Conservation (phyloP, 1,139 yeast genomes). For the Protomyces pachydermus region DNA sequence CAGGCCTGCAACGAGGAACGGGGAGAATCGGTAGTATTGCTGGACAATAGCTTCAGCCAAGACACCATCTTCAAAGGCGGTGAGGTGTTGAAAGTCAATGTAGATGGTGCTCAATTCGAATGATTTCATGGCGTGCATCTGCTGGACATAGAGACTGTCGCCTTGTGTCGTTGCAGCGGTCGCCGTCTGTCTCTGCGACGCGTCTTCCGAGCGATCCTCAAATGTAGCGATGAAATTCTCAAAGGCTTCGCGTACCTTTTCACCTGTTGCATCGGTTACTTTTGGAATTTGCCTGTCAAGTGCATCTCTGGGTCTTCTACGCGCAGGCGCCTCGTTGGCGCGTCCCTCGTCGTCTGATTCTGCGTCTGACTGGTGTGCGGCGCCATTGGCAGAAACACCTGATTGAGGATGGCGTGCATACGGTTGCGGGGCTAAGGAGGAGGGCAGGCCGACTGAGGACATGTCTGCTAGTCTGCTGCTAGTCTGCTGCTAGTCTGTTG, state of each 20-base stretch:
- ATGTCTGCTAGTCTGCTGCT: not conserved
- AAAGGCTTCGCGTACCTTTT: slow-evolving; percentile 85
- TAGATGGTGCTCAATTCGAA: slow-evolving; percentile 75
- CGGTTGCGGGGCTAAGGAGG: slow-evolving; percentile 19
- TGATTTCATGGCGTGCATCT: slow-evolving; percentile 72
- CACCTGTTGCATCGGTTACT: slow-evolving; percentile 88
- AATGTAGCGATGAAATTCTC: slow-evolving; percentile 70
- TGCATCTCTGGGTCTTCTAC: slow-evolving; percentile 30
- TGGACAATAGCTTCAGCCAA: slow-evolving; percentile 84
- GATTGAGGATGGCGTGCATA: slow-evolving; percentile 17
- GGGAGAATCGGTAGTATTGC: slow-evolving; percentile 87
- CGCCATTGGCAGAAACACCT: not conserved
- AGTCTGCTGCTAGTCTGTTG: not conserved
- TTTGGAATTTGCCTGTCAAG: slow-evolving; percentile 54
- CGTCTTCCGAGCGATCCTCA: slow-evolving; percentile 32
- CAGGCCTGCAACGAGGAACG: slow-evolving; percentile 72
- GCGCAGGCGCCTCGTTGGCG: slow-evolving; percentile 28
- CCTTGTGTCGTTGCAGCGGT: slow-evolving; percentile 6
- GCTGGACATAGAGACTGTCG: slow-evolving; percentile 58
- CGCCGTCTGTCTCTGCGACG: slow-evolving; percentile 30
- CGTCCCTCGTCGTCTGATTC: slow-evolving; percentile 23
- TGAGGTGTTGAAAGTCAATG: slow-evolving; percentile 76
- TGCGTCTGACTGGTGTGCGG: slow-evolving; percentile 26
- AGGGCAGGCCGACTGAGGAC: slow-evolving; percentile 16
- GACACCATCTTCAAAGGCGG: slow-evolving; percentile 75